phyloP scores from a whole-genome alignment of 2,329 filamentous ascomycete genomes.

The Davidsoniella neocaledoniae region DNA sequence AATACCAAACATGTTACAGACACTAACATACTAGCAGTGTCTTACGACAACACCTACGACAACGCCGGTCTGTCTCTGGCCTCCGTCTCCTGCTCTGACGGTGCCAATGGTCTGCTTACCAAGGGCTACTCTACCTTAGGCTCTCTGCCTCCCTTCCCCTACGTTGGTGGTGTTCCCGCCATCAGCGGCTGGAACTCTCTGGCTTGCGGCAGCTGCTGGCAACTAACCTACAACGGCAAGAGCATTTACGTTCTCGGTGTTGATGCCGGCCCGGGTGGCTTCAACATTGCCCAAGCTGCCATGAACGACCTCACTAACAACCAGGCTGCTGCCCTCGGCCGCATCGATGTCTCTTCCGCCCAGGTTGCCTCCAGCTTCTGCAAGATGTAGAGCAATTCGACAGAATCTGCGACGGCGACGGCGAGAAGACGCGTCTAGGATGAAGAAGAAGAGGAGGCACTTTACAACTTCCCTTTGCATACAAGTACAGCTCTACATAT shows the following conservation, averaged over 20 bases:
- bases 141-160: slow-evolving; percentile 32
- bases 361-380: slow-evolving; percentile 30
- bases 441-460: no score
- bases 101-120: slow-evolving; percentile 47
- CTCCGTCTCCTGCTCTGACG: slow-evolving; percentile 49
- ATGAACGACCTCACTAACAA: slow-evolving; percentile 38
- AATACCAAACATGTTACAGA: not conserved
- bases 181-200: slow-evolving; percentile 40
- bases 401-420: not conserved
- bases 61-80: slow-evolving; percentile 35
- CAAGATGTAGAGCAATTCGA: slow-evolving; percentile 18
- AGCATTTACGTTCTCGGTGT: slow-evolving; percentile 39
- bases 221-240: slow-evolving; percentile 32
- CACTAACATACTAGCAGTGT: slow-evolving; percentile 27
- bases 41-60: slow-evolving; percentile 60
- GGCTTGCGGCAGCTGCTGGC: slow-evolving; percentile 43
- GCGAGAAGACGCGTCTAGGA: no score
- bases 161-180: slow-evolving; percentile 36
- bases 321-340: slow-evolving; percentile 32
- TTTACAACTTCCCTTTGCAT: no score
- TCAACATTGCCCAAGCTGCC: slow-evolving; percentile 40
- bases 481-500: no score
- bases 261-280: slow-evolving; percentile 31
- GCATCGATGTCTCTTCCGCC: slow-evolving; percentile 31
- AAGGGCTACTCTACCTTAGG: slow-evolving; percentile 40